These are phyloP conservation scores for Metarhizium album DNA, from an alignment of 2,329 filamentous ascomycete genomes.

Conservation along the genomic window DNA sequence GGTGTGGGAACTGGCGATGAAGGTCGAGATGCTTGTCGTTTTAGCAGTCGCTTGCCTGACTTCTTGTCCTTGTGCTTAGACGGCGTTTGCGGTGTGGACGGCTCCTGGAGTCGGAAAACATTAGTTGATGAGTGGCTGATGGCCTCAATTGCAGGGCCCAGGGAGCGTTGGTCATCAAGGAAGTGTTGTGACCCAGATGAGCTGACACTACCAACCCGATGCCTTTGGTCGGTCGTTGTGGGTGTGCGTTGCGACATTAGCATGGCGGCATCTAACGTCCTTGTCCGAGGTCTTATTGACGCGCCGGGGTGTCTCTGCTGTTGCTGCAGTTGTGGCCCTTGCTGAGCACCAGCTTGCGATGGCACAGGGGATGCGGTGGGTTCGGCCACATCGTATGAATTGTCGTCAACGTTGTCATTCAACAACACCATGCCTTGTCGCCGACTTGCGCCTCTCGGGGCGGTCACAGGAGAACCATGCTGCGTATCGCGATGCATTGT, in stretches of 20 bases:
- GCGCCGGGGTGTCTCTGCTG: slow-evolving; percentile 22
- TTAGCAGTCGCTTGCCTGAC: slow-evolving; percentile 41
- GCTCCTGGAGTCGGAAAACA: slow-evolving; percentile 24
- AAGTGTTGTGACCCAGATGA: slow-evolving; percentile 46
- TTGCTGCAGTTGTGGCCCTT: slow-evolving; percentile 8
- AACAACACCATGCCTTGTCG: slow-evolving; percentile 55
- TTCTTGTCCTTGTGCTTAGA: slow-evolving; percentile 28
- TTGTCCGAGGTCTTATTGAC: slow-evolving; percentile 40
- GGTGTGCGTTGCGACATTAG: slow-evolving; percentile 32
- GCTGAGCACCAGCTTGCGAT: slow-evolving; percentile 1
- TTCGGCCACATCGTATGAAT: slow-evolving; percentile 30
- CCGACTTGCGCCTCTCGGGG: slow-evolving; percentile 28
- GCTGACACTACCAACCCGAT: slow-evolving; percentile 61
- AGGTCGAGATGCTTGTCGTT: slow-evolving; percentile 44
- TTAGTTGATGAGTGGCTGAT: slow-evolving; percentile 30
- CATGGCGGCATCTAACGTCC: slow-evolving; percentile 46
- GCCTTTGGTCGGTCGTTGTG: slow-evolving; percentile 39
- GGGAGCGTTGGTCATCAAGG: slow-evolving; percentile 35
- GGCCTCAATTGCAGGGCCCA: slow-evolving; percentile 31
- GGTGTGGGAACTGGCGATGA: slow-evolving; percentile 44
- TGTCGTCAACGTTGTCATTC: slow-evolving; percentile 41
- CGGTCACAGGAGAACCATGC: slow-evolving; percentile 22
- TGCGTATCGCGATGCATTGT: slow-evolving; percentile 17
- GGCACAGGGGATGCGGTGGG: slow-evolving; percentile 4
- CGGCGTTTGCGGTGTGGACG: slow-evolving; percentile 13